Base-by-base conservation (phyloP, 441 rosid species). In the Adansonia gregorii region DNA sequence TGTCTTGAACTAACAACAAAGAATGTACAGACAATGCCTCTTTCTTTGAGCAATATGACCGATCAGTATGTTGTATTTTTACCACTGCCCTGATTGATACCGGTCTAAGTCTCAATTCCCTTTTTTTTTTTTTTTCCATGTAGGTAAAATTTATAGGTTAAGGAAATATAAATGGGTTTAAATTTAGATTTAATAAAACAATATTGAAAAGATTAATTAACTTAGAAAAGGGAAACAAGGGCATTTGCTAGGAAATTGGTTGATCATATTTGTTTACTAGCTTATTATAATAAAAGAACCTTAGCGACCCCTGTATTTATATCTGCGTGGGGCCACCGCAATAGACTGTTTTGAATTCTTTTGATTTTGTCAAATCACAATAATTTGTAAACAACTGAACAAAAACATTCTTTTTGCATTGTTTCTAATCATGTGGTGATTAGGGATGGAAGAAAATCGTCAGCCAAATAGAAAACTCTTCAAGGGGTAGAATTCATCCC, bases 301-400 rank as follows among this genome's bases (percentile, higher is more conserved):
- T 10, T 12, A 52, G 54, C n/a, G 3, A 75, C 58, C 60, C 45
- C 14, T 59, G 61, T 27, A 56, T 39, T 24, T 43, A 72, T 22
- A 35, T 68, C 14, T 68, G 58, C 51, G 79, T 76, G 77, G 85
- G 84, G 49, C 79, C 83, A 74, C 15, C 17, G 11, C 12, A 46
- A 31, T 27, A 15, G 24, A 46, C 19, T 19, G 31, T 19, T 56
- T 59, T 24, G 63, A 54, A 27, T 11, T 56, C 24, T 68, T 4
- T 20, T 59, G 10, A 1, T 71, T 71, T 71, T n/a, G 45, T 52
- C 67, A 73, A 58, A 72, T 55, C 52, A 73, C 17, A 58, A 17
- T 20, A 56, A 17, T 41, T 19, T 27, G 20, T 22, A 24, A 24
- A 22, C 45, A 24, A 70, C 65, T 19, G 2, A 75, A 49, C 46